Evolutionary conservation across 768 basidiomycete genomes (phyloP).

Genomic region (Termitomyces eurrhizus): DNA sequence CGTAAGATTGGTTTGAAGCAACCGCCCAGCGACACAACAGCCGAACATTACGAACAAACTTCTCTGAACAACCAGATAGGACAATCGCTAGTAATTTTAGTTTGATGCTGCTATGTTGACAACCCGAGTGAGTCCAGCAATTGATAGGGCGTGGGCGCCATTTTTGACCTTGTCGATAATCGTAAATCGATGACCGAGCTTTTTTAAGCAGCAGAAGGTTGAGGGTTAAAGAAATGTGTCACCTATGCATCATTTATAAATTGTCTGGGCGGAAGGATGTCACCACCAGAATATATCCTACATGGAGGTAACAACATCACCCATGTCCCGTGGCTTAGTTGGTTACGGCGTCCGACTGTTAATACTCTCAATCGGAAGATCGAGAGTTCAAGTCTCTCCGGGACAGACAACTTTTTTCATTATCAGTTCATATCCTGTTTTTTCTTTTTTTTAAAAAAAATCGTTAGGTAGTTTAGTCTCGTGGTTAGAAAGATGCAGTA

Average conservation of each 20-base stretch:
- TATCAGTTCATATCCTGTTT: no score
- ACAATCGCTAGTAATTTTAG: not conserved
- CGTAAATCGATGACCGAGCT: not conserved
- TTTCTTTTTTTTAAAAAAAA: no score
- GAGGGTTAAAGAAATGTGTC: no score
- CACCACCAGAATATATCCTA: no score
- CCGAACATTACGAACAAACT: constrained; percentile 58
- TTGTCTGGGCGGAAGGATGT: no score
- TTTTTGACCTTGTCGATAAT: constrained; percentile 10
- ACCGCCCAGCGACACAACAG: constrained; percentile 74
- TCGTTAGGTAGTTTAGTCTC: no score
- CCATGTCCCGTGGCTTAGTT: constrained; percentile 3
- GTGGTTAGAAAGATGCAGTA: no score
- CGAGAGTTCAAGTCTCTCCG: constrained; percentile 6
- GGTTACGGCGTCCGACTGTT: constrained; percentile 6
- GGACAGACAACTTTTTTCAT: not conserved
- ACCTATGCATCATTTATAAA: no score
- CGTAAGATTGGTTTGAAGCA: constrained; percentile 73
- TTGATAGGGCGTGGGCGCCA: constrained; percentile 2
- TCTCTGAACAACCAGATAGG: not conserved
- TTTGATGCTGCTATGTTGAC: not conserved
- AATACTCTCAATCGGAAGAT: constrained; percentile 1
- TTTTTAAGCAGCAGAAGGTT: not conserved
- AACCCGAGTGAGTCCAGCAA: constrained; percentile 4
- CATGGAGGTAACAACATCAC: no score